Evolutionary conservation across 2,329 filamentous ascomycete species (phyloP).

Genomic region (Cadophora luteo-olivacea): DNA sequence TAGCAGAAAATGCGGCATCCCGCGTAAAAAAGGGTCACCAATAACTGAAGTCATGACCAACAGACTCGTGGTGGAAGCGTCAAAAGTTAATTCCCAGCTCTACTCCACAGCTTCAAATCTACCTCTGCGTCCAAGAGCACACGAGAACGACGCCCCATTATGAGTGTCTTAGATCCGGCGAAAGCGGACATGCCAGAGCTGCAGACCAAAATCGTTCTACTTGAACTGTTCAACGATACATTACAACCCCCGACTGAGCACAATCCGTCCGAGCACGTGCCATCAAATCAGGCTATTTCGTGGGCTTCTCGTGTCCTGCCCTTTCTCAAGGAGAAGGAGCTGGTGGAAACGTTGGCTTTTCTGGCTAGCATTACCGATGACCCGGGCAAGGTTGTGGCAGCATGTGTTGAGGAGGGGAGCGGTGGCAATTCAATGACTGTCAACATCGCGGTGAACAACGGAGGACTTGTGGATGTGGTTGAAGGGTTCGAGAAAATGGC

Average conservation of each 20-base stretch:
- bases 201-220: not conserved
- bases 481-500: slow-evolving; percentile 27
- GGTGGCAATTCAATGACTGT: slow-evolving; percentile 20
- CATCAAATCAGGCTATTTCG: not conserved
- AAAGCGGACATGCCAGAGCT: not conserved
- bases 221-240: not conserved
- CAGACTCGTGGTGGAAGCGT: no score
- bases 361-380: slow-evolving; percentile 28
- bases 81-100: no score
- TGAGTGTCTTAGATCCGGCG: no score
- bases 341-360: slow-evolving; percentile 25
- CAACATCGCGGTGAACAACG: slow-evolving; percentile 27
- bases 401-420: slow-evolving; percentile 20
- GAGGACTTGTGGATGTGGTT: slow-evolving; percentile 15
- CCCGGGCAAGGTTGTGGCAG: slow-evolving; percentile 24
- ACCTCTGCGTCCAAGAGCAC: not conserved
- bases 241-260: not conserved
- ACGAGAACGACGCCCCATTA: no score
- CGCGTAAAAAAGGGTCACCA: not conserved
- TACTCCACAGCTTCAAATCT: no score
- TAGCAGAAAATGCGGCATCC: not conserved
- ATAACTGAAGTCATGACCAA: not conserved
- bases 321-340: slow-evolving; percentile 21
- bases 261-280: no score
- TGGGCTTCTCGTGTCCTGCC: not conserved